These are phyloP conservation scores for Lepidopterella palustris DNA, from an alignment of 495 filamentous ascomycete species.

Conservation along the genomic window DNA sequence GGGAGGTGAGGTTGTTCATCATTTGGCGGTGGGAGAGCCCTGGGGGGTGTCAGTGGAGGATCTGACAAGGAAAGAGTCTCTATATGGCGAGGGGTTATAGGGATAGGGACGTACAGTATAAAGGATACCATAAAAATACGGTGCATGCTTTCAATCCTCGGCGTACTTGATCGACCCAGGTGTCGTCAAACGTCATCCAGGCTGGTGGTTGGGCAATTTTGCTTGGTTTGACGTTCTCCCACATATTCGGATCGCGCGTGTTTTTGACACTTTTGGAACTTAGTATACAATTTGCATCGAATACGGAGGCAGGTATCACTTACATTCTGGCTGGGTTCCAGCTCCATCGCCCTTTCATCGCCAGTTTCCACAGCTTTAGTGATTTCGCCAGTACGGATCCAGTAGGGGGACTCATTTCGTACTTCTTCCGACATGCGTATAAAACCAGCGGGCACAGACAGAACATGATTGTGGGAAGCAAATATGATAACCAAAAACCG, in stretches of 20 bases:
- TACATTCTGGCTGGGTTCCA: conserved; percentile 34
- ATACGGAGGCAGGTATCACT: neutral
- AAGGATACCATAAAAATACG: conserved; percentile 21
- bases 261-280: conserved; percentile 44
- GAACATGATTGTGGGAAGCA: conserved; percentile 39
- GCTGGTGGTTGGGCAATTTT: conserved; percentile 18
- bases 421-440: conserved; percentile 53
- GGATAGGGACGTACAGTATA: conserved; percentile 1
- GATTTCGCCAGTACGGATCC: conserved; percentile 59
- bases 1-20: conserved; percentile 67
- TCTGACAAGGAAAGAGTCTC: no score
- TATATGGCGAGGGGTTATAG: no score
- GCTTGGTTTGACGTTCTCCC: conserved; percentile 60
- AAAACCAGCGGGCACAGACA: conserved; percentile 58
- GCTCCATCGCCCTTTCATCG: conserved; percentile 60
- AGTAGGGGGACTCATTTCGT: conserved; percentile 50
- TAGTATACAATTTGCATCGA: neutral
- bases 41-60: conserved; percentile 15
- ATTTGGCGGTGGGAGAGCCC: conserved; percentile 17
- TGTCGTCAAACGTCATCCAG: conserved; percentile 34
- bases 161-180: conserved; percentile 34
- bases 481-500: conserved; percentile 67
- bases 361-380: conserved; percentile 48
- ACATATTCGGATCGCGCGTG: conserved; percentile 52
- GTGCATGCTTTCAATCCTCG: conserved; percentile 26